A percentile compares a stretch with the other conserved stretches of the same genome.
Evolutionary conservation across 805 yeast species (phyloP).

Genomic region (Hyphopichia homilentoma): DNA sequence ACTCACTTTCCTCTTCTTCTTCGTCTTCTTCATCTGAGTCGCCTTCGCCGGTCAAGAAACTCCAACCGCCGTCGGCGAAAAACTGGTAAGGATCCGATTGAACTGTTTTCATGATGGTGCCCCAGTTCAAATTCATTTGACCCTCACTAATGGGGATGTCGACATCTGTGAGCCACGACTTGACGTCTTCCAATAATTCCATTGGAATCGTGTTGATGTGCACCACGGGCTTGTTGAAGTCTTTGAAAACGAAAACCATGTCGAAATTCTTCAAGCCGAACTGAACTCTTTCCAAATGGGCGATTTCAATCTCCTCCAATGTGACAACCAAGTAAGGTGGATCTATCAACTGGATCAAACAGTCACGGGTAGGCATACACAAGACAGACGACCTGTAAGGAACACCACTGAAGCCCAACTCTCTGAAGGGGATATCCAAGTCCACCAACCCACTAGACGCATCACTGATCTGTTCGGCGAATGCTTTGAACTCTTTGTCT

Average conservation of each 20-base stretch:
- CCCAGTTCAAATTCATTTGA: conserved; percentile 94
- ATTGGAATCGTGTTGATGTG: conserved; percentile 95
- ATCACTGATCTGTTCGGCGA: conserved; percentile 88
- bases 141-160: conserved; percentile 95
- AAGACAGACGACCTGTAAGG: conserved; percentile 92
- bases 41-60: conserved; percentile 83
- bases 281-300: conserved; percentile 94
- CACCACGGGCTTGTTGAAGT: conserved; percentile 79
- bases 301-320: conserved; percentile 87
- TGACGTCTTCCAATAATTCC: conserved; percentile 85
- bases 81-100: conserved; percentile 91
- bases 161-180: conserved; percentile 96
- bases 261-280: conserved; percentile 96
- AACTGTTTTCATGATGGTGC: conserved; percentile 90
- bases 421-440: conserved; percentile 92
- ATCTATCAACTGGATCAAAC: conserved; percentile 89
- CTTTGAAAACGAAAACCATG: conserved; percentile 93
- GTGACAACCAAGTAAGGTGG: conserved; percentile 94
- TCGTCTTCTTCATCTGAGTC: conserved; percentile 65
- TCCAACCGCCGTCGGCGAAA: conserved; percentile 94
- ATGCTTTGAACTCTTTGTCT: conserved; percentile 86
- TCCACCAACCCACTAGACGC: conserved; percentile 80
- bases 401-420: conserved; percentile 95
- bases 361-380: conserved; percentile 96
- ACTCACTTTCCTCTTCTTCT: conserved; percentile 68